Base-by-base conservation (phyloP, 352 stramenopile species). In the Pythium volutum region DNA sequence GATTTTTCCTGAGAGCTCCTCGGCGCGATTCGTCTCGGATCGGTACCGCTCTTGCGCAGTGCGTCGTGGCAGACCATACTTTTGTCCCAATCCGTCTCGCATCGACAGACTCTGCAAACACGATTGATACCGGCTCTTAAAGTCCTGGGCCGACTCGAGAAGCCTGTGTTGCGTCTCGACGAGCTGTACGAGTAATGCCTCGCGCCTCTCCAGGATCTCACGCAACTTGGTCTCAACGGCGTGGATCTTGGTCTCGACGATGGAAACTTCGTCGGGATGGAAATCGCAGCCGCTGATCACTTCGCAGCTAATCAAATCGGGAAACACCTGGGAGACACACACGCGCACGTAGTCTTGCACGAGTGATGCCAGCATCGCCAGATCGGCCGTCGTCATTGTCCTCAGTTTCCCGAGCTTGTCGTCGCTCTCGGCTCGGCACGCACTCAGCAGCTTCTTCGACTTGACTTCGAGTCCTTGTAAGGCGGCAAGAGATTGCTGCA, bases 51-150 rank as follows among this genome's bases (percentile, higher is more conserved):
- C 89, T 62, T 96, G 87, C 2, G 91, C 88, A 14, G 76, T 85
- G 31, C 89, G 82, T 0, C 87, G 70, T 51, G 91, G 91, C 23
- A 91, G 66, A 15, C 91, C 88, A 36, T 93, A 97, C 68, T 94
- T 97, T 64, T 91, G 87, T 0, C 89, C 89, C 0, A 97, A 70
- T 0, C 91, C 89, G 62, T 97, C 87, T 51, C 87, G 85, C 71
- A 97, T 91, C 16, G 83, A 91, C 45, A 97, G 64, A 36, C 64
- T 84, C 57, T 94, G 87, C 20, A 90, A 61, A 49, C 79, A 94
- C n/a, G 47, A 26, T 29, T 93, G 79, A 63, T 89, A 87, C 20
- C 84, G 74, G 9, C 59, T 47, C 53, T 93, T 86, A 72, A 96
- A 96, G 6, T 66, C 45, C 27, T 77, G 52, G 20, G 62, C 75